Evolutionary conservation across 2,329 filamentous ascomycete genomes (phyloP).

Genomic region (Colletotrichum tamarilloi): DNA sequence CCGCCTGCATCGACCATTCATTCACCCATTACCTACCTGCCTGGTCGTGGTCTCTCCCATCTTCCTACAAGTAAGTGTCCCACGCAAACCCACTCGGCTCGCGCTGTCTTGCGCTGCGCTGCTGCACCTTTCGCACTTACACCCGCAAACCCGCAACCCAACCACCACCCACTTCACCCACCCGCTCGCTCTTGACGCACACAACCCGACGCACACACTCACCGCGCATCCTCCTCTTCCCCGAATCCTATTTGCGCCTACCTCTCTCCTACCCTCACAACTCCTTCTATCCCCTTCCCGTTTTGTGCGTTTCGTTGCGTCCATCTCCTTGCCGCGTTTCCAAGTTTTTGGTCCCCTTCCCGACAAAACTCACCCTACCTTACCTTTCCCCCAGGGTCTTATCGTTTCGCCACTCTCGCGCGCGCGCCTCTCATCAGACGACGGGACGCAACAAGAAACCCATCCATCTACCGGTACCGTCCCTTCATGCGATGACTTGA

Average conservation of each 20-base stretch:
- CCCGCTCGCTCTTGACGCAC: background rate
- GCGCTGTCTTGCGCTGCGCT: slow-evolving; percentile 13
- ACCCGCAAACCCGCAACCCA: slow-evolving; percentile 28
- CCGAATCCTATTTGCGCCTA: slow-evolving; percentile 20
- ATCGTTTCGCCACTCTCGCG: slow-evolving; percentile 25
- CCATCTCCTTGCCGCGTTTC: slow-evolving; percentile 18
- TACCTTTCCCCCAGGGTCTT: background rate
- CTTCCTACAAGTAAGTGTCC: background rate
- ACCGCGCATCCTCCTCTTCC: slow-evolving; percentile 26
- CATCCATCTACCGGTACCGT: background rate
- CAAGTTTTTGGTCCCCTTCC: slow-evolving; percentile 12
- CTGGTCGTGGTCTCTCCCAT: background rate
- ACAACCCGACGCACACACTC: slow-evolving; percentile 28
- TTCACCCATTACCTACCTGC: slow-evolving; percentile 3
- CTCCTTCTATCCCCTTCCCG: background rate
- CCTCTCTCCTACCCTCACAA: slow-evolving; percentile 4
- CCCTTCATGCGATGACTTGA: slow-evolving; percentile 31
- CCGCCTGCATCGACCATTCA: slow-evolving; percentile 7
- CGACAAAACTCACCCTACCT: background rate
- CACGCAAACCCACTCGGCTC: slow-evolving; percentile 11
- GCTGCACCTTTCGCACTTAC: slow-evolving; percentile 25
- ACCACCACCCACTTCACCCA: slow-evolving; percentile 19
- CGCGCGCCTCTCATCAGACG: slow-evolving; percentile 8
- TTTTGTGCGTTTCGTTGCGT: slow-evolving; percentile 8
- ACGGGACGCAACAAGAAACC: background rate